Base-by-base conservation (phyloP, 1,284 basidiomycete genomes). In the Malassezia furfur region DNA sequence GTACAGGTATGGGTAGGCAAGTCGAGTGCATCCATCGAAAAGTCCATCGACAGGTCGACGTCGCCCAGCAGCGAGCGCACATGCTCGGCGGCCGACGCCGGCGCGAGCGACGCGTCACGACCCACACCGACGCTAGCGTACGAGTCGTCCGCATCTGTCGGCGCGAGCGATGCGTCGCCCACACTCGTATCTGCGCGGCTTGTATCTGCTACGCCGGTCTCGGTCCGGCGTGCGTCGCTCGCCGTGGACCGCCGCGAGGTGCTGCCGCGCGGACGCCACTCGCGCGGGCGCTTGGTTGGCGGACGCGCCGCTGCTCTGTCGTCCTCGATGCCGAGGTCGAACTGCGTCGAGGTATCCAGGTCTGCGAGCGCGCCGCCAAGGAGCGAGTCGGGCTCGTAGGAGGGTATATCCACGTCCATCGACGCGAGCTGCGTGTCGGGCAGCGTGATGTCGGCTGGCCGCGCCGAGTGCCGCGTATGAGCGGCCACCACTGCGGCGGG, bases 381-480 rank as follows among this genome's bases (percentile, higher is more conserved):
- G 22, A 75, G 64, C 35, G 61, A 63, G 34, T 63, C 66, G 43
- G 17, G 14, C 12, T 58, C 57, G 36, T 51, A 60, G 21, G 60
- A 54, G 35, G 58, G 65, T 21, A 65, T 45, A 31, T 69, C 71
- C 40, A 65, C 61, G 37, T 68, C 67, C n/a, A 56, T 61, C 30
- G 62, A 50, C 31, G 53, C 52, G 52, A 62, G 65, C 45, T 61
- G 59, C 21, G 61, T 52, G 21, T 62, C 62, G 7, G 62, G 67
- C 15, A 73, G 63, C 2, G 68, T 73, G 66, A 91, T 90, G 62
- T 91, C 88, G 12, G 86, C 85, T 46, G 83, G 79, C 48, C 85
- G 82, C 5, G 88, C 88, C 30, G 65, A 63, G 54, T 72, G 65
- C 3, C 60, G 58, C 44, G 12, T 28, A 17, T 30, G 40, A n/a